Base-by-base conservation (phyloP, 495 filamentous ascomycete genomes). In the Penicillium cinerascens region DNA sequence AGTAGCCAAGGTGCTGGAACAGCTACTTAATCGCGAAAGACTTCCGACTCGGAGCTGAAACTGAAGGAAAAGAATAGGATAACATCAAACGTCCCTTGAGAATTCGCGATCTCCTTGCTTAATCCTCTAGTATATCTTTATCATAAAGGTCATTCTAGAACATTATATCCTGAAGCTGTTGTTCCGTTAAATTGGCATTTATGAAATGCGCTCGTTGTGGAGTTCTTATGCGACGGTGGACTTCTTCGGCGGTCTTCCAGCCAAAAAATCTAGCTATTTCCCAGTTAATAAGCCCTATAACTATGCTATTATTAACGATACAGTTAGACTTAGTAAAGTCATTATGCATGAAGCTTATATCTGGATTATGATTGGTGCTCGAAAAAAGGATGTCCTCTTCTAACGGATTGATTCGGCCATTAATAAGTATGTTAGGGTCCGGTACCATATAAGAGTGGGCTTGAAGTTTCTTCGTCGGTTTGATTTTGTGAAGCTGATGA, bases 211-310 rank as follows among this genome's bases (percentile, higher is more conserved):
- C 73, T 51, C 67, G 51, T 47, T 66, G 61, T 21, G 73, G 71
- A 4, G 65, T 65, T 40, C 70, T 49, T 47, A 76, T 64, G 48
- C 58, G 44, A n/a, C 50, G 54, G 49, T 74, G 71, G 13, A 77
- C 58, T 46, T 71, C 54, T 2, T 53, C 58, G n/a, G 72, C 69
- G 1, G 64, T 68, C 41, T 64, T 69, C 70, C 69, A 76, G 17
- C 74, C 73, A 54, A 73, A 72, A 43, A 59, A 76, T 5, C 74
- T 72, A 46, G 73, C 74, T 61, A 73, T 76, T 58, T 75, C 75
- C 74, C 69, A 76, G 45, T 75, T 72, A 54, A 74, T 58, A 44
- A 79, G 58, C 16, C 69, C 73, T 16, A 76, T 64, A 35, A 79
- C 72, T 42, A 25, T 67, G 53, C 67, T 69, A 51, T 69, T 63